Conservation (phyloP, 2,329 filamentous ascomycete species). For the Plenodomus tracheiphilus region DNA sequence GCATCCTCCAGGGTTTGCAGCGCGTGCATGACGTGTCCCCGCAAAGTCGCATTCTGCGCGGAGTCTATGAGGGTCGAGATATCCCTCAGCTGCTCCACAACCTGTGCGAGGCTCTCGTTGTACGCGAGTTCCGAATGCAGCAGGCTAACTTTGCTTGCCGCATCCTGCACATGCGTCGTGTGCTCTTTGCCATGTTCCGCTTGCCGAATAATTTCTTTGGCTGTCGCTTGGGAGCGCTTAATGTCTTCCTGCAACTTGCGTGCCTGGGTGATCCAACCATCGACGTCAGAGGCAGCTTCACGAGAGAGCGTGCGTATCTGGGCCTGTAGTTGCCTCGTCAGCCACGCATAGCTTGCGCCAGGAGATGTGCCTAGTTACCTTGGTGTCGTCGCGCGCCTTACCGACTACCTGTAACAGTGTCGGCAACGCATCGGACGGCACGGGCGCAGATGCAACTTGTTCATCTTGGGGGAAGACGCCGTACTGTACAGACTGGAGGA, state of each 20-base stretch:
- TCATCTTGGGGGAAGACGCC: slow-evolving; percentile 62
- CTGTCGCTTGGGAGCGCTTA: slow-evolving; percentile 74
- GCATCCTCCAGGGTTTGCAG: slow-evolving; percentile 55
- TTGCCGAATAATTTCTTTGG: slow-evolving; percentile 77
- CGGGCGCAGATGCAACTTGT: slow-evolving; percentile 56
- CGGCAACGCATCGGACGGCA: slow-evolving; percentile 54
- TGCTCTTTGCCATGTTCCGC: slow-evolving; percentile 70
- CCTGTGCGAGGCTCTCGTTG: slow-evolving; percentile 56
- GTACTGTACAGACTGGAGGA: slow-evolving; percentile 66
- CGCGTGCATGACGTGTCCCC: slow-evolving; percentile 51
- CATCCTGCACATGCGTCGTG: slow-evolving; percentile 66
- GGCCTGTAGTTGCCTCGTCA: slow-evolving; percentile 49
- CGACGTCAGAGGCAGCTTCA: slow-evolving; percentile 76
- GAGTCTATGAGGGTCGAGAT: slow-evolving; percentile 55
- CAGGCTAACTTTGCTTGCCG: slow-evolving; percentile 57
- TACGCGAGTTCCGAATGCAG: slow-evolving; percentile 63
- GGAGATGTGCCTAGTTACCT: slow-evolving; percentile 44
- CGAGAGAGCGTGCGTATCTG: slow-evolving; percentile 78
- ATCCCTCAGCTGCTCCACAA: slow-evolving; percentile 55
- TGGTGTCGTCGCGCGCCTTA: slow-evolving; percentile 57
- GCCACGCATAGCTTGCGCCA: not conserved
- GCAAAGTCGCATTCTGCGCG: slow-evolving; percentile 50
- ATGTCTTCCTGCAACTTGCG: slow-evolving; percentile 86
- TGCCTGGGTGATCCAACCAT: slow-evolving; percentile 83
- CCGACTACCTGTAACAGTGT: slow-evolving; percentile 56